Base-by-base conservation (phyloP, 257 asterid species). In the Capsicum rhomboideum region DNA sequence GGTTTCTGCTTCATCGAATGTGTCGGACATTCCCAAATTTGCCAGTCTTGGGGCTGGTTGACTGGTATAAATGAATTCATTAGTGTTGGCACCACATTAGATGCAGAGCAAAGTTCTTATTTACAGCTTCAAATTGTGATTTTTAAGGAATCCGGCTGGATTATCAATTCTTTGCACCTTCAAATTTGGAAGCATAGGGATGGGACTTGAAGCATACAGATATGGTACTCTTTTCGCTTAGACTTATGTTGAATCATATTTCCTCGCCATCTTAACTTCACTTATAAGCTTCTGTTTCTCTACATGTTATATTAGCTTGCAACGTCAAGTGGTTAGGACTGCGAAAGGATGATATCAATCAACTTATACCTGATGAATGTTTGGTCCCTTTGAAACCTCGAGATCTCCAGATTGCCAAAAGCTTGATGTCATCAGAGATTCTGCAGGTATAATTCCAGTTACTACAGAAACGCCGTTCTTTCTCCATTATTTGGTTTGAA, bases 151-250 rank as follows among this genome's bases (percentile, higher is more conserved):
- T 83, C 99, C 98, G 0, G 97, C 97, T 80, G 99, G 99, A 86
- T 80, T 96, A 89, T 97, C 98, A 80, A 91, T 96, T 88, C 85
- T 94, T 29, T 96, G 99, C 91, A 94, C 99, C 78, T 94, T 91
- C 91, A 96, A 96, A 78, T 91, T 84, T 56, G 99, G 97, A 83
- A 96, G 99, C 83, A 86, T 92, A 78, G 87, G 97, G 55, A 96
- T 96, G 99, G 99, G 99, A 17, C 91, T 96, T 61, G 98, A 96
- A 86, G 97, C 99, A 40, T 93, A 93, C 85, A 84, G 94, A 94
- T 96, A 96, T 54, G 99, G 98, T 96, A 75, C 71, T 31, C 13
- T 28, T 75, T 56, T 54, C 34, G 84, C 53, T 44, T 18, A 53
- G 20, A 55, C 10, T 49, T 42, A 4, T 8, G 50, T 56, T 37